Conservation (phyloP, 2,329 filamentous ascomycete species). For the Pezicula carpinea region DNA sequence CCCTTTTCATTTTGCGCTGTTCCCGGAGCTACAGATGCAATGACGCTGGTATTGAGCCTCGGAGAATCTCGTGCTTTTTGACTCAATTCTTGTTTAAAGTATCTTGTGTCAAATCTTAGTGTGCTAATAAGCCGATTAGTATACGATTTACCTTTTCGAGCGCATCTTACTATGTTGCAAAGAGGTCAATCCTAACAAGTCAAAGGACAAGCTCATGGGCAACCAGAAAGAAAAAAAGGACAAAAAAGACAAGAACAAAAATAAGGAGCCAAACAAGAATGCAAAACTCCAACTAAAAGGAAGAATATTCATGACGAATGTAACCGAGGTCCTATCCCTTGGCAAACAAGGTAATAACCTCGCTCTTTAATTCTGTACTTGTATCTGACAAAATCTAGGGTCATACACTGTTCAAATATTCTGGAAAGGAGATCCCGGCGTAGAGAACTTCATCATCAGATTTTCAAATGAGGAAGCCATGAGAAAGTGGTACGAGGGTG, state of each 20-base stretch:
- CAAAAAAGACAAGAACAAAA: constrained; percentile 69
- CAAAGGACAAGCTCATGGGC: constrained; percentile 65
- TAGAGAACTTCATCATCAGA: constrained; percentile 94
- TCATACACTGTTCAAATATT: constrained; percentile 96
- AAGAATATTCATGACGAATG: constrained; percentile 98
- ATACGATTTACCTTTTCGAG: constrained; percentile 97
- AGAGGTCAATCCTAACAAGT: constrained; percentile 81
- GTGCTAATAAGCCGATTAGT: constrained; percentile 48
- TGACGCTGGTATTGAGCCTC: background rate
- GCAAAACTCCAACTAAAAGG: constrained; percentile 90
- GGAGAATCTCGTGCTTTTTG: too few relatives aligned
- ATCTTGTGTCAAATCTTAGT: background rate
- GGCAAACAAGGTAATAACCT: constrained; percentile 71
- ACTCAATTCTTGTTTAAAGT: too few relatives aligned
- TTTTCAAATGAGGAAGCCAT: constrained; percentile 89
- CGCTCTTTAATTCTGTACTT: background rate
- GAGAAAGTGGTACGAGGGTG: constrained; percentile 82
- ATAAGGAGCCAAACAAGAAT: constrained; percentile 60
- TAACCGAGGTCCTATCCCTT: constrained; percentile 86
- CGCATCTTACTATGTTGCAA: constrained; percentile 96
- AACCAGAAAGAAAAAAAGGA: constrained; percentile 70
- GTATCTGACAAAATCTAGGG: constrained; percentile 46
- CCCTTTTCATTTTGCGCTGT: constrained; percentile 1
- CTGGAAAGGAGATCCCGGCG: constrained; percentile 95
- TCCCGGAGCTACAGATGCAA: background rate